Conservation (phyloP, 495 filamentous ascomycete genomes). For the Hyaloscypha hepaticicola region DNA sequence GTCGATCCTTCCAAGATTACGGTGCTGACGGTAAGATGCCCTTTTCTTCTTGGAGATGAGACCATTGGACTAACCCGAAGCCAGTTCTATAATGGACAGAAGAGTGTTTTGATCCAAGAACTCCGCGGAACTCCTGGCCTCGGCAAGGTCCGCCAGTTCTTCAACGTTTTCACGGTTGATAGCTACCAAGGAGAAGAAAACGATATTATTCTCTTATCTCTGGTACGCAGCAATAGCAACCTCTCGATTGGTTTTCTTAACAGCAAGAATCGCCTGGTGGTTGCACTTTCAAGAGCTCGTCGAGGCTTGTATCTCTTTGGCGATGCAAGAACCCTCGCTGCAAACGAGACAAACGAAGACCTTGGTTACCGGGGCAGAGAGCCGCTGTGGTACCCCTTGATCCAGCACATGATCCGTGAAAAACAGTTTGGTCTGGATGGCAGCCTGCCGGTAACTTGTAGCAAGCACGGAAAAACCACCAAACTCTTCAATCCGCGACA, state of each 20-base stretch:
- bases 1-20: slow-evolving; percentile 63
- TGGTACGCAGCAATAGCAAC: slow-evolving; percentile 69
- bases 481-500: slow-evolving; percentile 33
- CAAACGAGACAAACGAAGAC: slow-evolving; percentile 9
- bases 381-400: slow-evolving; percentile 37
- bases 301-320: slow-evolving; percentile 88
- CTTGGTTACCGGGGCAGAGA: slow-evolving; percentile 13
- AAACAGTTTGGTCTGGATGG: slow-evolving; percentile 15
- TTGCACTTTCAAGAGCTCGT: slow-evolving; percentile 84
- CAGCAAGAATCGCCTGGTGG: slow-evolving; percentile 78
- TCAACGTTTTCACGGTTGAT: slow-evolving; percentile 83
- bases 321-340: slow-evolving; percentile 41
- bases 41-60: not conserved
- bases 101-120: slow-evolving; percentile 56
- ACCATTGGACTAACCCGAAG: not conserved
- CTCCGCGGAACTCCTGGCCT: slow-evolving; percentile 54
- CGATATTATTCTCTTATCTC: slow-evolving; percentile 76
- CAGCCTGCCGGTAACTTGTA: slow-evolving; percentile 38
- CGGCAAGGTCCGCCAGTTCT: slow-evolving; percentile 33
- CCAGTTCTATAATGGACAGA: slow-evolving; percentile 82
- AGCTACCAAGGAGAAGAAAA: slow-evolving; percentile 97
- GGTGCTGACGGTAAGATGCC: slow-evolving; percentile 57
- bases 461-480: slow-evolving; percentile 34
- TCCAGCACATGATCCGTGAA: slow-evolving; percentile 1
- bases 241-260: slow-evolving; percentile 67